A percentile compares a stretch with the other conserved stretches of the same genome.
Conservation (phyloP, 768 basidiomycete species). For the Boletus eberwhitei region DNA sequence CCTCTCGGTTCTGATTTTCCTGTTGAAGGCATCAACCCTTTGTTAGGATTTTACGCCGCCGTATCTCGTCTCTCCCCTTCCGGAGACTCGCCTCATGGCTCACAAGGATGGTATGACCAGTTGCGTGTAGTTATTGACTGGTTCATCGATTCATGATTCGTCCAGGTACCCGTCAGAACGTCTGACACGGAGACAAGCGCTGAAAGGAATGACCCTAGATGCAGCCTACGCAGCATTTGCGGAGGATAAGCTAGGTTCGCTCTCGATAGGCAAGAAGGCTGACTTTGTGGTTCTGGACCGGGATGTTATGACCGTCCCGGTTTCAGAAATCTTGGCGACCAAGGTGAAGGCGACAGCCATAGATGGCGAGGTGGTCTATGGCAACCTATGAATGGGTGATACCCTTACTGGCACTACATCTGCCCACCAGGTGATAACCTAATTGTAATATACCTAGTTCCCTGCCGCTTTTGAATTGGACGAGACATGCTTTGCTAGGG, state of each 20-base stretch:
- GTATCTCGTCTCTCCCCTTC: constrained; percentile 65
- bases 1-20: constrained; percentile 94
- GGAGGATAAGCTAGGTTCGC: constrained; percentile 67
- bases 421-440: background rate
- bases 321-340: constrained; percentile 58
- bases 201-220: constrained; percentile 89
- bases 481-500: background rate
- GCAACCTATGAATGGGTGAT: constrained; percentile 32
- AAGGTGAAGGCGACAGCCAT: constrained; percentile 72
- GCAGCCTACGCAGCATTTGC: constrained; percentile 86
- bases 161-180: constrained; percentile 73
- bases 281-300: constrained; percentile 84
- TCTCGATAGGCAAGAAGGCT: constrained; percentile 75
- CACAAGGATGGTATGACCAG: constrained; percentile 67
- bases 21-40: constrained; percentile 85
- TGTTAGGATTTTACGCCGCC: constrained; percentile 88
- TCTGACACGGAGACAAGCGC: constrained; percentile 76
- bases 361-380: constrained; percentile 68
- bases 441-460: background rate
- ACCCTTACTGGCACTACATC: background rate
- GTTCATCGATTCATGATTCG: background rate
- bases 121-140: background rate
- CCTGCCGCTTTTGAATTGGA: background rate
- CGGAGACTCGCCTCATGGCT: constrained; percentile 80
- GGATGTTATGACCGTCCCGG: constrained; percentile 69